Percentiles rank a stretch among this genome's conserved stretches.
These are phyloP conservation scores for Saraca asoca DNA, from an alignment of 331 rosid genomes.

Conservation along the genomic window DNA sequence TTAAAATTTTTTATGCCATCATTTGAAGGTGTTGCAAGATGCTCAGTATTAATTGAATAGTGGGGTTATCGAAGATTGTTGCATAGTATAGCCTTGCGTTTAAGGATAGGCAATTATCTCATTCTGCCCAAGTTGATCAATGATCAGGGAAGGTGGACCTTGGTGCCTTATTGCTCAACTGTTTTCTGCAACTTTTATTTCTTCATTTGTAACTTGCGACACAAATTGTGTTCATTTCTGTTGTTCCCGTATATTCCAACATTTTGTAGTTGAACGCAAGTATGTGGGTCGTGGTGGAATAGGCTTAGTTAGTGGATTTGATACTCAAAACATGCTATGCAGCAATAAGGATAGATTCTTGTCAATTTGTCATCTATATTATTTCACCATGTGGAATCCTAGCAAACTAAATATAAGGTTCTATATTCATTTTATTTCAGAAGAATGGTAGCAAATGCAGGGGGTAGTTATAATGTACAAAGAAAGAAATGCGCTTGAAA, in stretches of 20 bases:
- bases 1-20: neutral
- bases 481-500: neutral
- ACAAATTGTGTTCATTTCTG: neutral
- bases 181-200: neutral
- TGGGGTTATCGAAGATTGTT: neutral
- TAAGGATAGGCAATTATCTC: neutral
- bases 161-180: neutral
- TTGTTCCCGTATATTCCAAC: no score
- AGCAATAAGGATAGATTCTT: neutral
- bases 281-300: neutral
- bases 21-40: constrained; percentile 14
- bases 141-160: neutral
- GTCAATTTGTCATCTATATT: neutral
- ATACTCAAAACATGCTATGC: no score
- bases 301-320: neutral
- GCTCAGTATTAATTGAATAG: neutral
- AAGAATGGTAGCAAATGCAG: neutral
- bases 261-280: neutral
- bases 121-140: neutral
- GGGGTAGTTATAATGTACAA: neutral
- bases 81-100: neutral
- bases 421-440: neutral
- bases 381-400: neutral
- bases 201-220: neutral
- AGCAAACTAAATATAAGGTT: neutral